Evolutionary conservation across 2,329 filamentous ascomycete genomes (phyloP), one percentile per base, ranked within the genome.

Genomic region (Pezicula radicicola): DNA sequence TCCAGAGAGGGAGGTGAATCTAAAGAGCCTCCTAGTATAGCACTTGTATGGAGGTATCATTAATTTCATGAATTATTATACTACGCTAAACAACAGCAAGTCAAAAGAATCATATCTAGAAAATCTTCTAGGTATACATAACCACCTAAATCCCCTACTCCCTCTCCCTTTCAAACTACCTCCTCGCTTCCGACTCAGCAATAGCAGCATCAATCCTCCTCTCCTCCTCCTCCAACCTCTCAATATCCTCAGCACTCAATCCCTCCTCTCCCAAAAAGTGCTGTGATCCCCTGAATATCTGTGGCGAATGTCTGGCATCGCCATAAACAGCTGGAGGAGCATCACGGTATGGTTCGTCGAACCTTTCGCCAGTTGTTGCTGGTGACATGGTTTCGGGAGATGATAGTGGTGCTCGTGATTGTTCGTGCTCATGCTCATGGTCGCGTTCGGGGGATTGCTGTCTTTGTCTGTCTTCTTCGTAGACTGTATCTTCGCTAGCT

Each of bases 201-300:
- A 84, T 83, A 28, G 77, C 81, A 13, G 71, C 76, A 50, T 84
- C 81, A 35, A 84, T 68, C 54, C 78, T 73, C 54, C 76, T 65
- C 66, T 84, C 81, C 61, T 84, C 80, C 55, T 82, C 80, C 60
- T 81, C 79, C 40, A 84, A 57, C 56, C 76, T 65, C 48, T 74
- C 69, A 45, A 83, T 79, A 62, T 84, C 78, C 0, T 77, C 79
- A 8, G 71, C 69, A 45, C 80, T 82, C 80, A 84, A 84, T 46
- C 78, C 77, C n/a, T 82, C 79, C 60, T 84, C 80, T 4, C 82
- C 75, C 33, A 84, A 45, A 65, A 54, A 18, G 16, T 28, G 37
- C 33, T 15, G 27, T 9, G 12, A 36, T 16, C n/a, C 63, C 61
- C 57, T 63, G 60, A 42, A 63, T 48, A 40, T 61, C 43, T 48